A percentile compares a stretch with the other conserved stretches of the same genome.
Conservation (phyloP, 805 yeast genomes). For the Starmerella gropengiesseri region DNA sequence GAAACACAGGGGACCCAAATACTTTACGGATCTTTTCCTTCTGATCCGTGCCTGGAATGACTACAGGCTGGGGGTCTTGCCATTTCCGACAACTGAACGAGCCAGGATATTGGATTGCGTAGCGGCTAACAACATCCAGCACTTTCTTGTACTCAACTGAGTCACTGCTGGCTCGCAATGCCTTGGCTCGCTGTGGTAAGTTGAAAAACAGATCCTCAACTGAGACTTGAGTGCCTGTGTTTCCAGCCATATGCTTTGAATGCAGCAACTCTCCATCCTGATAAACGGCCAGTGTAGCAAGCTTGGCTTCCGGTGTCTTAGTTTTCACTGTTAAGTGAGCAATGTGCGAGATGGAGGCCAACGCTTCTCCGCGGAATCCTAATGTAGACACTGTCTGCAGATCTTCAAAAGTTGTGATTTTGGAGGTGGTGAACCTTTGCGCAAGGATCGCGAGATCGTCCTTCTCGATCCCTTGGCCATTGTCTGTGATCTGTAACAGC, state of each 20-base stretch:
- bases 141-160: constrained; percentile 59
- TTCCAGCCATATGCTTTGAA: constrained; percentile 67
- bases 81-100: constrained; percentile 68
- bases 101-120: constrained; percentile 59
- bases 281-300: constrained; percentile 67
- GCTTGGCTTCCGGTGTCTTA: constrained; percentile 45
- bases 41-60: constrained; percentile 40
- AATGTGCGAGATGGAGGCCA: constrained; percentile 87
- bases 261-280: constrained; percentile 51
- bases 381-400: constrained; percentile 59
- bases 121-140: constrained; percentile 71
- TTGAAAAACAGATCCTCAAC: constrained; percentile 89
- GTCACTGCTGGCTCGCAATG: constrained; percentile 32
- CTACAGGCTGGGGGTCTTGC: constrained; percentile 61
- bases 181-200: constrained; percentile 62
- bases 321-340: constrained; percentile 73
- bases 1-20: constrained; percentile 60
- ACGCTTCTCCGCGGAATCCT: constrained; percentile 95
- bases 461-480: constrained; percentile 66
- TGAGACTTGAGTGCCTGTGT: constrained; percentile 68
- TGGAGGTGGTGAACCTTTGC: constrained; percentile 86
- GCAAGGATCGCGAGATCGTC: constrained; percentile 74
- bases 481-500: constrained; percentile 74
- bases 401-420: constrained; percentile 64
- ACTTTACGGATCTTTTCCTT: constrained; percentile 64